These are phyloP conservation scores for Biscogniauxia sp. DNA, from an alignment of 2,329 filamentous ascomycete genomes.

Conservation along the genomic window DNA sequence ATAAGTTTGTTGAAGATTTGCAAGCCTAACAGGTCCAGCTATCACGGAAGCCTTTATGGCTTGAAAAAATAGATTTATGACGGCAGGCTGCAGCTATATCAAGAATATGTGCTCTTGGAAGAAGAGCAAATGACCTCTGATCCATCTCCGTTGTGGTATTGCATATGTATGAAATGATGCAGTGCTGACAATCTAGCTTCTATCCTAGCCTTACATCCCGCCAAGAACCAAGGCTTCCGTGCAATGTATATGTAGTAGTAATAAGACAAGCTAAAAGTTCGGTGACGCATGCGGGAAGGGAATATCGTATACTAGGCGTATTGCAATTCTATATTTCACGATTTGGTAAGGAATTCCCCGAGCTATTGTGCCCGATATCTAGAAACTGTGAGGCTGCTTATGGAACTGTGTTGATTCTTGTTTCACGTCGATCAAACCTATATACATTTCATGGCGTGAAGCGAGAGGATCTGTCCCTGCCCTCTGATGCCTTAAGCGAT, in stretches of 20 bases:
- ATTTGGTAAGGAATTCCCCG: background rate
- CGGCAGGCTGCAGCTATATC: background rate
- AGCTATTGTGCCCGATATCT: background rate
- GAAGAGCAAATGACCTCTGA: background rate
- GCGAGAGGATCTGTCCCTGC: no score
- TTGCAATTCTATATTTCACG: background rate
- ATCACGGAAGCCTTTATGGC: background rate
- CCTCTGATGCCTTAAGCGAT: no score
- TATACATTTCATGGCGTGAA: no score
- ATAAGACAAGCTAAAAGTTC: background rate
- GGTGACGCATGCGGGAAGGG: background rate
- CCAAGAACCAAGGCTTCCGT: background rate
- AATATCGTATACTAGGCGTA: background rate
- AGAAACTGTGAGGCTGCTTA: background rate
- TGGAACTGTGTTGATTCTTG: background rate
- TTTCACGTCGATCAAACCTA: background rate
- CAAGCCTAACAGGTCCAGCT: background rate
- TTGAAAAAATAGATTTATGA: background rate
- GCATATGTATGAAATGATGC: background rate
- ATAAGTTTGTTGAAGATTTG: background rate
- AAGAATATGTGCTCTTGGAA: background rate
- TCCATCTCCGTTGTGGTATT: background rate
- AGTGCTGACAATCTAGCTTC: background rate
- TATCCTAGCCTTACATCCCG: background rate
- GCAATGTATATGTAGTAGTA: background rate